Conservation (phyloP, 2,329 filamentous ascomycete species). For the Harringtonia lauricola region DNA sequence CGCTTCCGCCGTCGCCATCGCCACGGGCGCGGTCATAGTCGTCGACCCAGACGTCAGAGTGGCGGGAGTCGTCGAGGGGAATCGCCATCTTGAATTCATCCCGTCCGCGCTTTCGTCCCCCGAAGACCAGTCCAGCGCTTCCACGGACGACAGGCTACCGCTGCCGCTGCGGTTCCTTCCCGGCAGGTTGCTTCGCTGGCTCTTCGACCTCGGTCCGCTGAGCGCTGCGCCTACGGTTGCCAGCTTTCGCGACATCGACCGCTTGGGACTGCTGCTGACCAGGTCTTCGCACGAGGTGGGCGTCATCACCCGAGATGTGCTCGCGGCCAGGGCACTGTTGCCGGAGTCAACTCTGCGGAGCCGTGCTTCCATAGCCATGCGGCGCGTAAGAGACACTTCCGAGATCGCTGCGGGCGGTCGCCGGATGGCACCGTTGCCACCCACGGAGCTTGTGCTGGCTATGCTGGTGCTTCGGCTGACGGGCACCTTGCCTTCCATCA, state of each 20-base stretch:
- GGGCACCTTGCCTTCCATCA: constrained; percentile 81
- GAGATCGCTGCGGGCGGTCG: constrained; percentile 1
- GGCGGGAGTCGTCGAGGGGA: background rate
- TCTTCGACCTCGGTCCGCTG: background rate
- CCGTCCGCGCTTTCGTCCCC: constrained; percentile 18
- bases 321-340: constrained; percentile 5
- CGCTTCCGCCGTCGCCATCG: constrained; percentile 22
- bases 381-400: constrained; percentile 8
- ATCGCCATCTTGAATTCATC: constrained; percentile 11
- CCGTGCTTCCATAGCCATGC: constrained; percentile 9
- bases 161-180: constrained; percentile 6
- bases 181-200: background rate
- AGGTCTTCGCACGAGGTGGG: constrained; percentile 5
- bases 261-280: constrained; percentile 7
- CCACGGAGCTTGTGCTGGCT: constrained; percentile 38
- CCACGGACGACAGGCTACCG: constrained; percentile 1
- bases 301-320: background rate
- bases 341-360: constrained; percentile 7
- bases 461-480: constrained; percentile 53
- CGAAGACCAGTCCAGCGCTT: constrained; percentile 15
- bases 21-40: constrained; percentile 14
- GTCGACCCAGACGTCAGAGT: background rate
- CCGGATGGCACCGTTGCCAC: constrained; percentile 21
- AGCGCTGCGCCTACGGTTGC: constrained; percentile 10
- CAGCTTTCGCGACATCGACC: constrained; percentile 13